A percentile compares a stretch with the other conserved stretches of the same genome.
phyloP scores from a whole-genome alignment of 169 alveolate species.

The Plasmodium gallinaceum region DNA sequence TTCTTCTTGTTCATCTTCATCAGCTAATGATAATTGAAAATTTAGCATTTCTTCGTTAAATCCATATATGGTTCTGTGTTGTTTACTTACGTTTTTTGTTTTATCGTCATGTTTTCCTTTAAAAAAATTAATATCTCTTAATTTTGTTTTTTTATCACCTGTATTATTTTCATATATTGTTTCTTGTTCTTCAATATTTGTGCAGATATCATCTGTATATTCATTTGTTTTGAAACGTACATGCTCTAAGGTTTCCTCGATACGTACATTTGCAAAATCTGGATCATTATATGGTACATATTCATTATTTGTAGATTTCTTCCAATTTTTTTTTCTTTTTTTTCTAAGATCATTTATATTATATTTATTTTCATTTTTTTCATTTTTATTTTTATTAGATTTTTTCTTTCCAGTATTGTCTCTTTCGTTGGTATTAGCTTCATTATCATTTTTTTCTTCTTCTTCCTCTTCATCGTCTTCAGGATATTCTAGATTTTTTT shows the following conservation, averaged over 20 bases:
- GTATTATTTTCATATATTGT: not conserved
- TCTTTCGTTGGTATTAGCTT: not conserved
- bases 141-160: not conserved
- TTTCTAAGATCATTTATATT: not conserved
- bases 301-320: conserved; percentile 31
- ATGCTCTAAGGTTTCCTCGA: conserved; percentile 71
- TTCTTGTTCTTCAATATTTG: not conserved
- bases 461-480: not conserved
- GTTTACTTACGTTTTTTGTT: not conserved
- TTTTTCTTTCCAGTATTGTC: not conserved
- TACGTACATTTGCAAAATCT: conserved; percentile 73
- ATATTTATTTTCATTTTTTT: not conserved
- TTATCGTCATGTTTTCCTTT: conserved; percentile 24
- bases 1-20: conserved; percentile 82
- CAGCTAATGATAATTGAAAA: conserved; percentile 79
- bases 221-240: conserved; percentile 40
- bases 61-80: conserved; percentile 30
- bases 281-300: conserved; percentile 74
- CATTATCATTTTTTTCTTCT: not conserved
- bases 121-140: conserved; percentile 11
- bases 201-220: not conserved
- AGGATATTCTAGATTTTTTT: not conserved
- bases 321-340: conserved; percentile 22
- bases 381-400: not conserved
- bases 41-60: conserved; percentile 65